Percentiles rank a stretch among this genome's conserved stretches.
phyloP scores from a whole-genome alignment of 1,139 yeast genomes.

The Meyerozyma athensensis region DNA sequence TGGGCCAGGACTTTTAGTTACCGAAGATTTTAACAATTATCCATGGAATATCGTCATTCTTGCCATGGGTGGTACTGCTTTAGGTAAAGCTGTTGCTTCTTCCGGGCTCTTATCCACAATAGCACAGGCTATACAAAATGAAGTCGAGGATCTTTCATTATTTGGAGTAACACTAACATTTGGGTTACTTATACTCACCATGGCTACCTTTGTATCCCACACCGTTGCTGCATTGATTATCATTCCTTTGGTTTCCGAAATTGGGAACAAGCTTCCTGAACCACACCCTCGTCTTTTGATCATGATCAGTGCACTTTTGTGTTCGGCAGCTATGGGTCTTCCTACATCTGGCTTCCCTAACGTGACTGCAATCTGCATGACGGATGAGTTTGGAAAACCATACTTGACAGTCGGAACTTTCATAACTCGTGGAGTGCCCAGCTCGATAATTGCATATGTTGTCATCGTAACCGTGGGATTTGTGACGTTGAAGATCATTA shows the following conservation, averaged over 20 bases:
- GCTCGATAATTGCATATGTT: slow-evolving; percentile 52
- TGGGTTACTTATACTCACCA: slow-evolving; percentile 59
- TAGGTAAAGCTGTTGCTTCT: slow-evolving; percentile 70
- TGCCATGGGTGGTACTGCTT: slow-evolving; percentile 77
- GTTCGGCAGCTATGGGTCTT: slow-evolving; percentile 75
- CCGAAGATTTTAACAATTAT: slow-evolving; percentile 65
- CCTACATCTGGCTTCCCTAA: slow-evolving; percentile 78
- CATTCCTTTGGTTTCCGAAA: slow-evolving; percentile 64
- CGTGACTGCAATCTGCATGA: slow-evolving; percentile 74
- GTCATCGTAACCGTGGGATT: slow-evolving; percentile 62
- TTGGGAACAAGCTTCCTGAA: slow-evolving; percentile 53
- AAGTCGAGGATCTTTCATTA: slow-evolving; percentile 51
- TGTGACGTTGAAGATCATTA: slow-evolving; percentile 53
- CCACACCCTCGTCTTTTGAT: slow-evolving; percentile 59
- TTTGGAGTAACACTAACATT: slow-evolving; percentile 61
- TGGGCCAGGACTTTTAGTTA: slow-evolving; percentile 63
- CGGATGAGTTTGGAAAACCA: slow-evolving; percentile 65
- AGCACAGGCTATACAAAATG: slow-evolving; percentile 51
- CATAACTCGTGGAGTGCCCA: slow-evolving; percentile 68
- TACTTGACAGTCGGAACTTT: slow-evolving; percentile 62
- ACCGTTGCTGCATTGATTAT: slow-evolving; percentile 74
- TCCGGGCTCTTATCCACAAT: slow-evolving; percentile 65
- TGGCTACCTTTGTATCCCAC: slow-evolving; percentile 74
- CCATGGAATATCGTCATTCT: slow-evolving; percentile 74
- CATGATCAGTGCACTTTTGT: slow-evolving; percentile 61